Evolutionary conservation across 768 basidiomycete genomes (phyloP).

Genomic region (Serendipita indica): DNA sequence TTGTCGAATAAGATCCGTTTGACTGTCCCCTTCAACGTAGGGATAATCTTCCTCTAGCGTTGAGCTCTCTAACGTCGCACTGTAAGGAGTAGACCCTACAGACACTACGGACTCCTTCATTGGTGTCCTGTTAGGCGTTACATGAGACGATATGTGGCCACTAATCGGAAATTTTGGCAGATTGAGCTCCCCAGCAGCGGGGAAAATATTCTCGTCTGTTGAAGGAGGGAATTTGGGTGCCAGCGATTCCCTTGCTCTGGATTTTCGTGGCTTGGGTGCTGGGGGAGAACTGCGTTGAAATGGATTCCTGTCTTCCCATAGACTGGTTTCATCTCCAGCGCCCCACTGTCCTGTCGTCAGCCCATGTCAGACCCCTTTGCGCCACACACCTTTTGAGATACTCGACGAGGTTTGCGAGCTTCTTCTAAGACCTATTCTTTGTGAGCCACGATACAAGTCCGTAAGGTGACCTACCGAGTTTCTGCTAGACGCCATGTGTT

Average conservation of each 20-base stretch:
- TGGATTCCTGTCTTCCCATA: constrained; percentile 6
- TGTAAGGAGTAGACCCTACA: background rate
- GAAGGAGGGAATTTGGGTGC: background rate
- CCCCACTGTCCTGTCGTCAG: background rate
- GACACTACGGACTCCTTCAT: background rate
- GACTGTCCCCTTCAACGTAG: constrained; percentile 6
- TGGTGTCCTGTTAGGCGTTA: constrained; percentile 2
- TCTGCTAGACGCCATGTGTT: background rate
- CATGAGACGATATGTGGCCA: too few relatives aligned
- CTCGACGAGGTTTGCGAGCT: background rate
- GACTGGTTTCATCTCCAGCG: constrained; percentile 2
- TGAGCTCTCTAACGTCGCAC: background rate
- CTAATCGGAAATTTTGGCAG: background rate
- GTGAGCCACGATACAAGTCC: background rate
- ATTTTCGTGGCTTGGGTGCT: constrained; percentile 4
- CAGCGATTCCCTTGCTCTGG: background rate
- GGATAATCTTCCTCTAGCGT: background rate
- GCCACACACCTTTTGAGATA: background rate
- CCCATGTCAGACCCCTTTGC: background rate
- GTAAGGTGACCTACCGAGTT: background rate
- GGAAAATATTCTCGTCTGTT: background rate
- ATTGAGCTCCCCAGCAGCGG: background rate
- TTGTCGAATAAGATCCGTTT: constrained; percentile 21
- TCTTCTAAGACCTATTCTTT: background rate
- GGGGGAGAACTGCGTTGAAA: background rate